These are phyloP conservation scores for Bocquillonia castaneifolia DNA, from an alignment of 441 rosid genomes.

Conservation along the genomic window DNA sequence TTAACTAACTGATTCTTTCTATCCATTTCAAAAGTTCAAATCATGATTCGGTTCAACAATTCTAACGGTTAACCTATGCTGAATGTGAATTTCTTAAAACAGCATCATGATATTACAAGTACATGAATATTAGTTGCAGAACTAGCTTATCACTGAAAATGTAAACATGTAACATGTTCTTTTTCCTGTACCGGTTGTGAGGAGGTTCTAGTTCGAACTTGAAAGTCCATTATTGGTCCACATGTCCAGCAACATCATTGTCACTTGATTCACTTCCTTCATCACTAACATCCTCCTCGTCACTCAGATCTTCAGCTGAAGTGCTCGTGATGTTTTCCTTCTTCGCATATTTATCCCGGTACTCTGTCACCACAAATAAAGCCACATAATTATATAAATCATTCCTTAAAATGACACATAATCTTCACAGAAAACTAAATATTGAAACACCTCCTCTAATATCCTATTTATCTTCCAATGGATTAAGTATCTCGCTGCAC, in stretches of 20 bases:
- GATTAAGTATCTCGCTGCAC: not conserved
- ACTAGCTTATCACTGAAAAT: constrained; percentile 10
- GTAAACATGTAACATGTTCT: not conserved
- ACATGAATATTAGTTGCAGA: constrained; percentile 3
- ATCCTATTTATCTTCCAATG: not conserved
- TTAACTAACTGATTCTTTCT: not conserved
- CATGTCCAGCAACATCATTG: constrained; percentile 55
- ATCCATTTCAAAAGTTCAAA: not conserved
- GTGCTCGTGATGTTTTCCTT: constrained; percentile 39
- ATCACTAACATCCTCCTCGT: constrained; percentile 43
- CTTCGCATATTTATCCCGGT: constrained; percentile 53
- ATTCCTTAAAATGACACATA: not conserved
- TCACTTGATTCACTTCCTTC: constrained; percentile 44
- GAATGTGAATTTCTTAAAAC: constrained; percentile 6
- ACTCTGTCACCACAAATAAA: constrained; percentile 35
- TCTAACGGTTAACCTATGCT: constrained; percentile 8
- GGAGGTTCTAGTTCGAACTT: not conserved
- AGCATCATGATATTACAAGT: constrained; percentile 15
- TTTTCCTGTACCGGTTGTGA: not conserved
- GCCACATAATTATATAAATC: not conserved
- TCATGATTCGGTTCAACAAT: not conserved
- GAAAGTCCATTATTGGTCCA: constrained; percentile 33
- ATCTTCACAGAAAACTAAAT: too few species aligned
- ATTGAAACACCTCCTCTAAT: not conserved
- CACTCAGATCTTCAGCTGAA: constrained; percentile 32